phyloP scores from a whole-genome alignment of 139 green algal species.

The Microglena sp. region DNA sequence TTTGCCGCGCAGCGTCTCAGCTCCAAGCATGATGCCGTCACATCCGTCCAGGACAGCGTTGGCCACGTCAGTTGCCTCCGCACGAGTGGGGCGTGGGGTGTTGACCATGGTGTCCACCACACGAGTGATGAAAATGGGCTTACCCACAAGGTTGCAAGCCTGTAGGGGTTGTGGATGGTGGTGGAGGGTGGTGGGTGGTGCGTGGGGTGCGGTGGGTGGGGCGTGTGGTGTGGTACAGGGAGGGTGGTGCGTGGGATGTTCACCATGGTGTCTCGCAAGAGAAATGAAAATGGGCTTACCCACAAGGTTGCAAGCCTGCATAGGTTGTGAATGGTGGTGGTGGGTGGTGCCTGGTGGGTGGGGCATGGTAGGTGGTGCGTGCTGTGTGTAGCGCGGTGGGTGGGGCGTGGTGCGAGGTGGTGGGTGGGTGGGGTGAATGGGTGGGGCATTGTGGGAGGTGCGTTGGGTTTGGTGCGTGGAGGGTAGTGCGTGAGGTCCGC shows the following conservation, averaged over 20 bases:
- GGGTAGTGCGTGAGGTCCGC: not conserved
- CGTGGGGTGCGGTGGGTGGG: too few relatives aligned
- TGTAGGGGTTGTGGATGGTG: too few relatives aligned
- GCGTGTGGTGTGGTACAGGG: too few relatives aligned
- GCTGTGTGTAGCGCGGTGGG: too few relatives aligned
- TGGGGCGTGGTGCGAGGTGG: too few relatives aligned
- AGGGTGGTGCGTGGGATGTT: conserved; percentile 7
- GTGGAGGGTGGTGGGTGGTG: too few relatives aligned
- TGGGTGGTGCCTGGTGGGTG: too few relatives aligned
- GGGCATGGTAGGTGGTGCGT: too few relatives aligned
- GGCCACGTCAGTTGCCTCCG: conserved; percentile 82
- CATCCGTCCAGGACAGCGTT: conserved; percentile 86
- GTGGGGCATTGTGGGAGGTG: too few relatives aligned
- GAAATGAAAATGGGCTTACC: conserved; percentile 73
- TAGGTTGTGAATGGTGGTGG: not conserved
- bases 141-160: conserved; percentile 79
- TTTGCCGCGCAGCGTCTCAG: conserved; percentile 31
- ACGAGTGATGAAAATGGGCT: conserved; percentile 76
- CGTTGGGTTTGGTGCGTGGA: not conserved
- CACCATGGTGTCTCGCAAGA: too few relatives aligned
- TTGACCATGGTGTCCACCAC: conserved; percentile 85
- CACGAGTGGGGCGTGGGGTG: conserved; percentile 72
- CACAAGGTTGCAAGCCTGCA: conserved; percentile 70
- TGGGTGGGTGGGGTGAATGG: too few relatives aligned
- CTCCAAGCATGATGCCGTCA: conserved; percentile 83